Base-by-base conservation (phyloP, 108 stramenopile species). In the Cyclotella baltica region DNA sequence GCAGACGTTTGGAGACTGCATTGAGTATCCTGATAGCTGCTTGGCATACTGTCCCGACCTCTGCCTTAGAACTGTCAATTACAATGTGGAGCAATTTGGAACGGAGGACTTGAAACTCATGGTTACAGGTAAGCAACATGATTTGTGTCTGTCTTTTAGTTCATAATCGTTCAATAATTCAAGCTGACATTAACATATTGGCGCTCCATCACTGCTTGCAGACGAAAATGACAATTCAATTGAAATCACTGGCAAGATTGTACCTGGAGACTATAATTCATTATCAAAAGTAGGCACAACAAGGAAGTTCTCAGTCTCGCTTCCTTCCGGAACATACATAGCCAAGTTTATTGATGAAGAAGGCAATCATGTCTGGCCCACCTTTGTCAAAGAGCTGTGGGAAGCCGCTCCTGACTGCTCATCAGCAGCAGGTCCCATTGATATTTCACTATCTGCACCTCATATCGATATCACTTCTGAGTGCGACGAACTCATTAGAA, bases 341-440 rank as follows among this genome's bases (percentile, higher is more conserved):
- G 86, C 75, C 19, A 19, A 70, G n/a, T 86, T 84, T 31, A 37
- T 84, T 27, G 80, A 81, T 73, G 48, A 51, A 52, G 27, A 71
- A 27, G 83, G 83, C 19, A 64, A 52, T 25, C n/a, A 22, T 15
- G 80, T 64, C 16, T 87, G 82, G 81, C 86, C 86, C 13, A 77
- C 72, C 8, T 84, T 52, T 37, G 80, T 70, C 1, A 72, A 83
- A 67, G 86, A 87, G 72, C 37, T 35, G 15, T 84, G 79, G 78
- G 75, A 76, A 4, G 62, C 62, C 16, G 48, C 75, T 16, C 75
- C 83, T 59, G 77, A 78, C 22, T 84, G 83, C 37, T 22, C 50
- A n/a, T 75, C 75, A 37, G 52, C 40, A 22, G 75, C 55, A 19
- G n/a, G 31, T n/a, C 56, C 63, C 5, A 61, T 66, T 57, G 70